Evolutionary conservation across 495 filamentous ascomycete genomes (phyloP).

Genomic region (Pseudomonodictys pantanalensis): DNA sequence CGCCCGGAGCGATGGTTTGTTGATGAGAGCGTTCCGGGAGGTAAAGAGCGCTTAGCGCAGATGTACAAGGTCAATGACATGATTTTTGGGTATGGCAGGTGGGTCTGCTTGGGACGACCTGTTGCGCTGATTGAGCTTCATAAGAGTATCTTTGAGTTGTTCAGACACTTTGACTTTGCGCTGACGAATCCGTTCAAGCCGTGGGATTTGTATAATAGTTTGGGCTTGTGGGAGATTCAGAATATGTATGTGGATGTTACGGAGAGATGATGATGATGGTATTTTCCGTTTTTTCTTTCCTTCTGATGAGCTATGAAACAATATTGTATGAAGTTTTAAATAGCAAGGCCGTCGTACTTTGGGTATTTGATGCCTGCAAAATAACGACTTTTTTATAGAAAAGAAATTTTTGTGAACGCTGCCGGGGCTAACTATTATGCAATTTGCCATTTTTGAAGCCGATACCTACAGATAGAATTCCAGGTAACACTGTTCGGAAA

Average conservation of each 20-base stretch:
- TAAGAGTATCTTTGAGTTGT: slow-evolving; percentile 37
- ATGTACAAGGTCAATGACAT: slow-evolving; percentile 30
- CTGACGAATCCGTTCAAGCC: slow-evolving; percentile 50
- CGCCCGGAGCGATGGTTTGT: slow-evolving; percentile 32
- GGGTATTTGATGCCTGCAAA: too few species aligned
- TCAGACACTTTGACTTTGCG: slow-evolving; percentile 55
- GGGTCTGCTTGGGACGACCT: slow-evolving; percentile 25
- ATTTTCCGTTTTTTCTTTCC: neutral
- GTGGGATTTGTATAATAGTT: slow-evolving; percentile 35
- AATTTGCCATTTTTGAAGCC: too few species aligned
- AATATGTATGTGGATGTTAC: slow-evolving; percentile 31
- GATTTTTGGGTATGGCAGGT: slow-evolving; percentile 31
- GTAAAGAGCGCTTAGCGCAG: slow-evolving; percentile 20
- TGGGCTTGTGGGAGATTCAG: slow-evolving; percentile 24
- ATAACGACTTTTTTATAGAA: too few species aligned
- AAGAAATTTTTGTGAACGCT: too few species aligned
- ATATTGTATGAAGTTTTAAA: too few species aligned
- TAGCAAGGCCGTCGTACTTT: too few species aligned
- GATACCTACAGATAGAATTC: too few species aligned
- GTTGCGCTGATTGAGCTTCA: slow-evolving; percentile 30
- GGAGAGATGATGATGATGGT: slow-evolving; percentile 14
- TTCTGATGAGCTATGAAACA: too few species aligned
- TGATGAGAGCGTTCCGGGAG: slow-evolving; percentile 12
- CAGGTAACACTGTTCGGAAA: too few species aligned
- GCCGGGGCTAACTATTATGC: too few species aligned